These are phyloP conservation scores for Lentinula boryana DNA, from an alignment of 768 basidiomycete species.

Conservation along the genomic window DNA sequence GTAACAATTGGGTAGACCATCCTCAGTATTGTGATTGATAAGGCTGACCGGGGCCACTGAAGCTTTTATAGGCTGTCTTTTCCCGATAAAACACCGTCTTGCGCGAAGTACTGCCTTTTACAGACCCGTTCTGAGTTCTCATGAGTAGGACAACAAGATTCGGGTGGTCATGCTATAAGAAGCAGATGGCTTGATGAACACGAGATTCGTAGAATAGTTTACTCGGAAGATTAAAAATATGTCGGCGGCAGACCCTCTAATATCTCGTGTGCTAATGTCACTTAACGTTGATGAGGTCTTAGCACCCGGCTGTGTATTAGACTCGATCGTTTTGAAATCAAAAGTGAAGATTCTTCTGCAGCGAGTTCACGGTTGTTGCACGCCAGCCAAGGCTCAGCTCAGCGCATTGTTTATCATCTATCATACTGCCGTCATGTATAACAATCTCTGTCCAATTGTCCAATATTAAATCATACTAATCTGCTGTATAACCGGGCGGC, in stretches of 20 bases:
- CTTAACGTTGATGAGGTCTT: too few relatives aligned
- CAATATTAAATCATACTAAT: neutral
- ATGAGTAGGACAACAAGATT: neutral
- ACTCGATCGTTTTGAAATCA: neutral
- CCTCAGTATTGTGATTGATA: neutral
- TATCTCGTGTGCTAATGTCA: too few relatives aligned
- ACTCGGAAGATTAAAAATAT: too few relatives aligned
- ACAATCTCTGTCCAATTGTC: too few relatives aligned
- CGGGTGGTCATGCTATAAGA: neutral
- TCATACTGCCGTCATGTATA: too few relatives aligned
- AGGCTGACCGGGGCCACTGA: neutral
- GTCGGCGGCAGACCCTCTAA: too few relatives aligned
- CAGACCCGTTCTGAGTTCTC: neutral
- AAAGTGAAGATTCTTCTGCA: neutral
- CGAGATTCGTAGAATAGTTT: too few relatives aligned
- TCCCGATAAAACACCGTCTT: neutral
- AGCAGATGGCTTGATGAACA: neutral
- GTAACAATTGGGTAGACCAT: neutral
- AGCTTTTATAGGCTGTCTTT: neutral
- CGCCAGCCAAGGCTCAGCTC: neutral
- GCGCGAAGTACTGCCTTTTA: neutral
- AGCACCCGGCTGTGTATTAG: too few relatives aligned
- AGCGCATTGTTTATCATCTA: neutral
- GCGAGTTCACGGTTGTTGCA: neutral
- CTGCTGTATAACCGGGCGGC: slow-evolving; percentile 1